phyloP scores from a whole-genome alignment of 768 basidiomycete genomes.

The Suillus placidus region DNA sequence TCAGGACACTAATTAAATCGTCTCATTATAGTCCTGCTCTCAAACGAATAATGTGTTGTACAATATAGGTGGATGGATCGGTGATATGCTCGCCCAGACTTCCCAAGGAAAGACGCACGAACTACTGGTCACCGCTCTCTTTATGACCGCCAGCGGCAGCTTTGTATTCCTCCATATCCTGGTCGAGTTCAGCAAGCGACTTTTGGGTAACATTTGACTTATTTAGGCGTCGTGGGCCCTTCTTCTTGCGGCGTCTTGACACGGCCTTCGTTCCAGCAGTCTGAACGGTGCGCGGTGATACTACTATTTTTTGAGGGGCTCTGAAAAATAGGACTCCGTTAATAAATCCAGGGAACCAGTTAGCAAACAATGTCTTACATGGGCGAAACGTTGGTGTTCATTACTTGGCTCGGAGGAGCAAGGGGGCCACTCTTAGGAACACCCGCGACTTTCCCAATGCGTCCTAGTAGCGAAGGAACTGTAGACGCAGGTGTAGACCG shows the following conservation, averaged over 20 bases:
- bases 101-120: slow-evolving; percentile 1
- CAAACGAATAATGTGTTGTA: slow-evolving; percentile 2
- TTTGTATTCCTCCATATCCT: slow-evolving; percentile 81
- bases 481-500: slow-evolving; percentile 24
- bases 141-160: slow-evolving; percentile 38
- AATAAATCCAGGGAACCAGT: slow-evolving; percentile 7
- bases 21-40: neutral
- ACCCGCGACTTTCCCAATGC: slow-evolving; percentile 31
- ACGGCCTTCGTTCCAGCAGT: slow-evolving; percentile 28
- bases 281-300: slow-evolving; percentile 12
- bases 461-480: slow-evolving; percentile 42
- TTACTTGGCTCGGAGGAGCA: slow-evolving; percentile 16
- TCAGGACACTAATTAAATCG: slow-evolving; percentile 1
- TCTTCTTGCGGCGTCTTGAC: slow-evolving; percentile 56
- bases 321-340: neutral
- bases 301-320: slow-evolving; percentile 24
- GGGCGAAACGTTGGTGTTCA: slow-evolving; percentile 18
- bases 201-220: slow-evolving; percentile 41
- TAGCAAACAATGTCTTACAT: slow-evolving; percentile 15
- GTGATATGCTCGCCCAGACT: neutral
- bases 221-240: slow-evolving; percentile 74
- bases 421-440: slow-evolving; percentile 6
- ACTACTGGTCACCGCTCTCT: slow-evolving; percentile 14
- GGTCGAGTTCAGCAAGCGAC: slow-evolving; percentile 63
- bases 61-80: slow-evolving; percentile 3